Percentiles rank a stretch among this genome's conserved stretches.
Evolutionary conservation across 1,284 basidiomycete genomes (phyloP).

Genomic region (Pterulicium gracile): DNA sequence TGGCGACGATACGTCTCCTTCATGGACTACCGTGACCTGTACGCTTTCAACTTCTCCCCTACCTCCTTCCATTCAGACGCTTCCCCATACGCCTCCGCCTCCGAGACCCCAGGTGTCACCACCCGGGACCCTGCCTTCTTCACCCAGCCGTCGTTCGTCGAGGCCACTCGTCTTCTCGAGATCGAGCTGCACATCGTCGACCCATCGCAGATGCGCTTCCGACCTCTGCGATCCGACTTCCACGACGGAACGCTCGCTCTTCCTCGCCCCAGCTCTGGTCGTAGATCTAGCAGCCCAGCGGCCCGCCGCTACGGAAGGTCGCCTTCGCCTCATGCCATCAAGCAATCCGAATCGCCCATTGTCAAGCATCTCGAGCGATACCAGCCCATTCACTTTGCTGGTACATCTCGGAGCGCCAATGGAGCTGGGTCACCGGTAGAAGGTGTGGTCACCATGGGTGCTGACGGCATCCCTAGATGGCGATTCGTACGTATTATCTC

Average conservation of each 20-base stretch:
- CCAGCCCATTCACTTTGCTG: conserved; percentile 44
- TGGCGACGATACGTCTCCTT: conserved; percentile 64
- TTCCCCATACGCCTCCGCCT: conserved; percentile 19
- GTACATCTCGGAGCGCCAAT: conserved; percentile 32
- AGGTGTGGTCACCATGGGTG: conserved; percentile 44
- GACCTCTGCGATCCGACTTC: conserved; percentile 9
- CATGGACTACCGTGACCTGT: conserved; percentile 56
- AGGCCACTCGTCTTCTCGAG: conserved; percentile 53
- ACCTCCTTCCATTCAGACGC: conserved; percentile 4
- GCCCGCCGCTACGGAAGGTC: conserved; percentile 2
- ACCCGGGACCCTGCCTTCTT: conserved; percentile 41
- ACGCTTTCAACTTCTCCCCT: conserved; percentile 1
- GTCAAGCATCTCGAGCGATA: conserved; percentile 13
- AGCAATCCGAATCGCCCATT: conserved; percentile 12
- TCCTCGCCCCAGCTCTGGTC: conserved; percentile 7
- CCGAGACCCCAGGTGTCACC: conserved; percentile 22
- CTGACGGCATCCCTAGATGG: conserved; percentile 48
- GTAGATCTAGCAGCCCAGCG: conserved; percentile 1
- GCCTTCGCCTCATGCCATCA: neutral
- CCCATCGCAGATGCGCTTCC: conserved; percentile 18
- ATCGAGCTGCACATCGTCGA: conserved; percentile 39
- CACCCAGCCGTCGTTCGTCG: conserved; percentile 41
- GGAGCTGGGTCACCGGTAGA: conserved; percentile 37
- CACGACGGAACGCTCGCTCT: conserved; percentile 5
- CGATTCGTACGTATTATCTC: conserved; percentile 38